Conservation (phyloP, 352 stramenopile species). For the Phytophthora colocasiae region DNA sequence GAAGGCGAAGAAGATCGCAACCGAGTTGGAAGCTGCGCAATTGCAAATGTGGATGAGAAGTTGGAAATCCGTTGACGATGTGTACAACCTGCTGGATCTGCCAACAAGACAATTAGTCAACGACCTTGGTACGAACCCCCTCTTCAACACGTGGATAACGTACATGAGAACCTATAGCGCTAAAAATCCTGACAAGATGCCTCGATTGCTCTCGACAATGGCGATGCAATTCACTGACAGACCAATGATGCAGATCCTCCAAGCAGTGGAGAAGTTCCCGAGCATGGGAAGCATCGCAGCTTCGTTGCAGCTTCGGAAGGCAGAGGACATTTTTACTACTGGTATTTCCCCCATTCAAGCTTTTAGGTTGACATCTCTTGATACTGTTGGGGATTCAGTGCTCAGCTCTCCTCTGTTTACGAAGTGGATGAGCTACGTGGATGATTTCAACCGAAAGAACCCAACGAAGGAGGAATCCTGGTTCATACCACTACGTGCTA, state of each 20-base stretch:
- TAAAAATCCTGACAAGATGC: neutral
- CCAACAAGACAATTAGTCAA: neutral
- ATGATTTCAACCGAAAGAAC: neutral
- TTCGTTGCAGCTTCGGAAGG: neutral
- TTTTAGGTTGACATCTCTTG: neutral
- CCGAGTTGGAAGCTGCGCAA: conserved; percentile 1
- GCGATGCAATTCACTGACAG: neutral
- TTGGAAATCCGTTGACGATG: conserved; percentile 1
- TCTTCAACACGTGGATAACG: neutral
- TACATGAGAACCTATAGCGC: neutral
- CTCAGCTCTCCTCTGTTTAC: neutral
- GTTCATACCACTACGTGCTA: neutral
- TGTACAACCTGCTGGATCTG: neutral
- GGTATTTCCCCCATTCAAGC: neutral
- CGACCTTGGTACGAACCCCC: neutral
- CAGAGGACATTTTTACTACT: neutral
- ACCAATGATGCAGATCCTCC: neutral
- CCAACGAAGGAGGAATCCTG: neutral
- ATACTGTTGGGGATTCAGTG: neutral
- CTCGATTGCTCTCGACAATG: neutral
- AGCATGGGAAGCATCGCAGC: neutral
- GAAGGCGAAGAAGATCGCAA: neutral
- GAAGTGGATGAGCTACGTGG: conserved; percentile 2
- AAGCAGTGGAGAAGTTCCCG: neutral
- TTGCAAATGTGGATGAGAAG: neutral